Percentiles rank a stretch among this genome's conserved stretches.
phyloP scores from a whole-genome alignment of 2,329 filamentous ascomycete genomes.

The Mycocentrospora acerina region DNA sequence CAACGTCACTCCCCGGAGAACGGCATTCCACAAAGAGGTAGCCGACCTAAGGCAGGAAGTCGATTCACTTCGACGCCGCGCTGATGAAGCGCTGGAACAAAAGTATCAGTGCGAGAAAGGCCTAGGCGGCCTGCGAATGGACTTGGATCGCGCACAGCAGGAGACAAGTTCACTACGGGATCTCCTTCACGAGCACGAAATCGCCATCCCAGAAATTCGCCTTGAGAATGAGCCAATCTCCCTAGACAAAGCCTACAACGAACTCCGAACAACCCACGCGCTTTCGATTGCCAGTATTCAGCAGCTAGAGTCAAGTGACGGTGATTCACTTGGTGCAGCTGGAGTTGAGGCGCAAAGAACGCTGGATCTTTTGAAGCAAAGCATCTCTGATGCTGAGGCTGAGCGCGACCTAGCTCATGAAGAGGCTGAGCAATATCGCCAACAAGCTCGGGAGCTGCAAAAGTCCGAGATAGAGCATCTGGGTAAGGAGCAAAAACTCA shows the following conservation, averaged over 20 bases:
- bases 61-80: slow-evolving; percentile 76
- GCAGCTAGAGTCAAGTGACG: slow-evolving; percentile 58
- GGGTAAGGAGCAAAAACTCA: slow-evolving; percentile 63
- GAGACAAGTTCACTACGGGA: slow-evolving; percentile 82
- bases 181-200: slow-evolving; percentile 80
- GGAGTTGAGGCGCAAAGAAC: slow-evolving; percentile 59
- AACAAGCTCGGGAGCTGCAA: slow-evolving; percentile 61
- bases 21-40: slow-evolving; percentile 83
- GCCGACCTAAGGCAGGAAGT: slow-evolving; percentile 79
- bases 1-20: slow-evolving; percentile 67
- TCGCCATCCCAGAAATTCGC: slow-evolving; percentile 66
- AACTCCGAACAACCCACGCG: slow-evolving; percentile 71
- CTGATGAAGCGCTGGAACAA: slow-evolving; percentile 90
- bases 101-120: slow-evolving; percentile 97
- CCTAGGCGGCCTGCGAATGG: slow-evolving; percentile 86
- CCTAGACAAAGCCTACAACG: slow-evolving; percentile 71
- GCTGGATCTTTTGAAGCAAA: slow-evolving; percentile 66
- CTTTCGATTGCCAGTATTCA: slow-evolving; percentile 68
- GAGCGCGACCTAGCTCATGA: slow-evolving; percentile 72
- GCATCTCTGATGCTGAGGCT: slow-evolving; percentile 67
- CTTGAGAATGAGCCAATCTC: slow-evolving; percentile 61
- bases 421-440: slow-evolving; percentile 63
- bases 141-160: slow-evolving; percentile 90
- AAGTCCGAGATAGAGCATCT: slow-evolving; percentile 58
- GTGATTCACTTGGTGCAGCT: slow-evolving; percentile 41